Evolutionary conservation across 2,329 filamentous ascomycete species (phyloP).

Genomic region (Aspergillus thermomutatus): DNA sequence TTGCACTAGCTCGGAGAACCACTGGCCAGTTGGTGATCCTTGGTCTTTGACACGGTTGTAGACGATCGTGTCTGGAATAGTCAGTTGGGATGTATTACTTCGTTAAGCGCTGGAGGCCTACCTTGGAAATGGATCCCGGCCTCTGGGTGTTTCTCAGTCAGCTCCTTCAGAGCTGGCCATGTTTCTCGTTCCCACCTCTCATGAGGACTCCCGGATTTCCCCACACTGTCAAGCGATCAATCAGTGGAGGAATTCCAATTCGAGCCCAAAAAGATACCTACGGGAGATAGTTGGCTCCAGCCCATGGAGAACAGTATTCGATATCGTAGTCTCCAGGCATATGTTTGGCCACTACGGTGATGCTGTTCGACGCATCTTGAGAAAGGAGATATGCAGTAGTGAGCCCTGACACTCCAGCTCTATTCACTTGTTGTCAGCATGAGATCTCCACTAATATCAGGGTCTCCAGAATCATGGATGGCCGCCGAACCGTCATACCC

Average conservation of each 20-base stretch:
- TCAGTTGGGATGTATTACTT: neutral
- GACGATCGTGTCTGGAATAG: conserved; percentile 45
- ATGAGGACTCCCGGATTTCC: conserved; percentile 35
- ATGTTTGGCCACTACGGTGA: conserved; percentile 78
- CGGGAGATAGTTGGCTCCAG: conserved; percentile 77
- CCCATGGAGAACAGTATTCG: conserved; percentile 87
- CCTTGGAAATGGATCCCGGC: conserved; percentile 78
- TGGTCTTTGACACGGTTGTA: conserved; percentile 65
- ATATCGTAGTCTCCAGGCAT: conserved; percentile 93
- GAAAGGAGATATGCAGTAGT: conserved; percentile 63
- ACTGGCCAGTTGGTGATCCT: conserved; percentile 50
- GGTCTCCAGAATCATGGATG: neutral
- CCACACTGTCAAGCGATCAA: conserved; percentile 32
- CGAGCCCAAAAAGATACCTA: conserved; percentile 39
- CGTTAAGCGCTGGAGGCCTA: conserved; percentile 24
- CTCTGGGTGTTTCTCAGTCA: conserved; percentile 66
- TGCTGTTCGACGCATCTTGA: conserved; percentile 50
- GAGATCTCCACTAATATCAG: neutral
- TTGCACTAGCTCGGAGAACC: conserved; percentile 65
- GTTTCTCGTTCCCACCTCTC: conserved; percentile 60
- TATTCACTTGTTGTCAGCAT: conserved; percentile 26
- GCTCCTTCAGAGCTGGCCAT: conserved; percentile 60
- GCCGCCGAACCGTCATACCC: conserved; percentile 25
- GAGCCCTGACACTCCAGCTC: conserved; percentile 64
- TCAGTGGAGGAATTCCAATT: neutral